phyloP scores from a whole-genome alignment of 148 eudicot species.

The Bassia scoparia region DNA sequence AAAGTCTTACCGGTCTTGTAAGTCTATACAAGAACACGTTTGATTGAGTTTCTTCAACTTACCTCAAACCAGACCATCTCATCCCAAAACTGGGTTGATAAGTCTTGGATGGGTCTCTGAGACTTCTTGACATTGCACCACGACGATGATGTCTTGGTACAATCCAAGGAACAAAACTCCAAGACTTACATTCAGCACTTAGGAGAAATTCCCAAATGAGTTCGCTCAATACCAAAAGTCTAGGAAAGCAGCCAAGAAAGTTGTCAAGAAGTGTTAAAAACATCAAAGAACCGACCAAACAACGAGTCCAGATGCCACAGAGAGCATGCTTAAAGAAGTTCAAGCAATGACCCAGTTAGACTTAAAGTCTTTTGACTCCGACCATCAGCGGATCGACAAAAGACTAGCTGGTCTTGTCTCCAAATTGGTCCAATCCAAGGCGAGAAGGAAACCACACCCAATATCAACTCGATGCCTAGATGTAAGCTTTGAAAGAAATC shows the following conservation, averaged over 20 bases:
- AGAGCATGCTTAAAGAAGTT: constrained; percentile 18
- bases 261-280: constrained; percentile 23
- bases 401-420: constrained; percentile 16
- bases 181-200: constrained; percentile 32
- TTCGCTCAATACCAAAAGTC: constrained; percentile 12
- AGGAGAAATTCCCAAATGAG: constrained; percentile 25
- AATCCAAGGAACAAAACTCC: constrained; percentile 24
- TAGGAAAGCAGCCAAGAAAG: constrained; percentile 27
- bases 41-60: constrained; percentile 32
- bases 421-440: too few species aligned
- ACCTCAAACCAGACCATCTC: constrained; percentile 10
- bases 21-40: constrained; percentile 21
- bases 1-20: constrained; percentile 19
- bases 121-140: constrained; percentile 29
- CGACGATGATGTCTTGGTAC: constrained; percentile 27
- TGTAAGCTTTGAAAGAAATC: neutral
- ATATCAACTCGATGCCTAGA: constrained; percentile 5
- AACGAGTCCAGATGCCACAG: neutral
- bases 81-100: constrained; percentile 5
- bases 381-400: constrained; percentile 11
- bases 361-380: constrained; percentile 18
- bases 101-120: constrained; percentile 31
- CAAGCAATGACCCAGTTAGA: constrained; percentile 1
- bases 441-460: neutral
- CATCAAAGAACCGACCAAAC: neutral